Conservation (phyloP, 1,284 basidiomycete species). For the Puccinia novopanici region DNA sequence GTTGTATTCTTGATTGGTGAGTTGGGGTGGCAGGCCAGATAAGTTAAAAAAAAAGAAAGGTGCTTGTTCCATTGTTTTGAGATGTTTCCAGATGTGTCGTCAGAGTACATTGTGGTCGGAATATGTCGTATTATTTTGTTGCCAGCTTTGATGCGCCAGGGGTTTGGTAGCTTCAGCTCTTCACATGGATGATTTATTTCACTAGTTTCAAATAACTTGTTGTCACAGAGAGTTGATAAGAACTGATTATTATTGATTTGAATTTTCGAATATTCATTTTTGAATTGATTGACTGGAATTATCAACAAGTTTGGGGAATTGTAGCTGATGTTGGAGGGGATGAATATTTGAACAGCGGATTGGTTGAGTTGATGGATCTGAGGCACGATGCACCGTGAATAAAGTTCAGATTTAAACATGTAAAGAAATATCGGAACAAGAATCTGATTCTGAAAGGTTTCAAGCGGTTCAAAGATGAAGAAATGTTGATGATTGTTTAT, state of each 20-base stretch:
- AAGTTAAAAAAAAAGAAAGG: no score
- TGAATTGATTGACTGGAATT: not conserved
- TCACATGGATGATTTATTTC: not conserved
- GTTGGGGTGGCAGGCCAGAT: not conserved
- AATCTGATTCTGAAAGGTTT: not conserved
- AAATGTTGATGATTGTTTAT: slow-evolving; percentile 5
- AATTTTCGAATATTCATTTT: not conserved
- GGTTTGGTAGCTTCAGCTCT: not conserved
- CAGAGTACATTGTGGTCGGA: not conserved
- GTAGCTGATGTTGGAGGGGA: not conserved
- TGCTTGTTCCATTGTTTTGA: no score
- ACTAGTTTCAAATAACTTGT: not conserved
- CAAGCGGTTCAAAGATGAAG: not conserved
- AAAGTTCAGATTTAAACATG: not conserved
- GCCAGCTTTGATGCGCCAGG: not conserved
- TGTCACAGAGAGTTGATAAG: not conserved
- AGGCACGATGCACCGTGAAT: not conserved
- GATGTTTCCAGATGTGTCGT: slow-evolving; percentile 15
- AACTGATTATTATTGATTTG: not conserved
- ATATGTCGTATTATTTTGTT: not conserved
- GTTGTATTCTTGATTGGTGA: not conserved
- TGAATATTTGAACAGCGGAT: not conserved
- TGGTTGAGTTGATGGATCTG: not conserved
- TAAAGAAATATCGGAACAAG: slow-evolving; percentile 1
- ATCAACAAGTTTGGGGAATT: not conserved